Base-by-base conservation (phyloP, 495 filamentous ascomycete genomes). In the Trichoderma reesei region DNA sequence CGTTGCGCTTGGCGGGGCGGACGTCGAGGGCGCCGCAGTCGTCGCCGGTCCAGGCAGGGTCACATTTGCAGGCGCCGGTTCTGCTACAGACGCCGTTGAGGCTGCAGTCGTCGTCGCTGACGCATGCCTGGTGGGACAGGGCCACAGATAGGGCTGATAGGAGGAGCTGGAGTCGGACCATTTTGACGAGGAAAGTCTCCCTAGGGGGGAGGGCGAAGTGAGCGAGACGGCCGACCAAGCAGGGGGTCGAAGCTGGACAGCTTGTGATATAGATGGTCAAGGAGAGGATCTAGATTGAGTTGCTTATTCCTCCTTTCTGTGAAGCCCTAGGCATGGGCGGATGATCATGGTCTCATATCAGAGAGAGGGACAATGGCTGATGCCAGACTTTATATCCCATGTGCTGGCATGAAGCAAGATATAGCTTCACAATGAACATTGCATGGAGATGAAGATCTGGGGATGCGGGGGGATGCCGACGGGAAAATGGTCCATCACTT, bases 21-120 rank as follows among this genome's bases (percentile, higher is more conserved):
- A 79, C 67, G 61, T 76, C 75, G 9, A 79, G 70, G 16, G 68
- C 63, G 60, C 75, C 72, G 68, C 75, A 79, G 65, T 75, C 72
- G 26, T 64, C 63, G 2, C 67, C 73, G 9, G 68, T 69, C 76
- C 76, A 78, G 9, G 75, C 75, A 3, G 71, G 68, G 62, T 79
- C 75, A 41, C 76, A 78, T 26, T 63, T 56, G 48, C 75, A 78
- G 5, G 18, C 60, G 7, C 65, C 66, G 38, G 5, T 34, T 1
- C 51, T 36, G 31, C 51, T n/a, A 63, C 74, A 78, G 41, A 77
- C 41, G 6, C 75, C 75, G 42, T 76, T 78, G 10, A 77, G 72
- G 36, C 70, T 74, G 60, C 77, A 79, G 60, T 79, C 72, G n/a
- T 79, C 75, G 62, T 78, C 72, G 16, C 69, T 72, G 2, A 44